phyloP scores from a whole-genome alignment of 2,329 filamentous ascomycete species.

The Akanthomyces lecanii region DNA sequence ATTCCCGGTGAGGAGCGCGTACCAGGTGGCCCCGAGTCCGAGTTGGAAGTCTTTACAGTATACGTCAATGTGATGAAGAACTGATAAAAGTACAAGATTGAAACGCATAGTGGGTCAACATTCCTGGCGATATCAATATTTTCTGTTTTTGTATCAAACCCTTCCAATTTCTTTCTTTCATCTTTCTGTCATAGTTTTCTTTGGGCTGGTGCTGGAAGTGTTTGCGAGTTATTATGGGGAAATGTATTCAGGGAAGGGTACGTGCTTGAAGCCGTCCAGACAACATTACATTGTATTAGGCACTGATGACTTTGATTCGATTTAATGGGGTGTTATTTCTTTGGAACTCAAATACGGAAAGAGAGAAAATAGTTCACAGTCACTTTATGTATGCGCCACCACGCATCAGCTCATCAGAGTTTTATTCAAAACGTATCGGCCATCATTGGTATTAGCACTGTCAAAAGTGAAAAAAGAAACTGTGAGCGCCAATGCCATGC shows the following conservation, averaged over 20 bases:
- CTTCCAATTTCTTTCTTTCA: not conserved
- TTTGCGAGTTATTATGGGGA: not conserved
- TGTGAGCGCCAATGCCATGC: constrained; percentile 5
- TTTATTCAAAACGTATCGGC: not conserved
- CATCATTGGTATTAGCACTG: too few species aligned
- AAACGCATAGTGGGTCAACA: not conserved
- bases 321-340: not conserved
- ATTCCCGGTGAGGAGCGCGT: constrained; percentile 57
- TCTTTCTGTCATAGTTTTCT: not conserved
- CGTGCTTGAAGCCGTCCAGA: not conserved
- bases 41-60: constrained; percentile 74
- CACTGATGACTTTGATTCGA: not conserved
- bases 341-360: not conserved
- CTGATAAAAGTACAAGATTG: constrained; percentile 23
- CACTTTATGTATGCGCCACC: not conserved
- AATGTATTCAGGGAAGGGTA: not conserved
- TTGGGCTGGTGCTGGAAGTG: not conserved
- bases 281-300: not conserved
- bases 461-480: not conserved
- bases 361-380: not conserved
- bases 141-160: not conserved
- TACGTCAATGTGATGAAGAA: constrained; percentile 64
- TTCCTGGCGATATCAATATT: not conserved
- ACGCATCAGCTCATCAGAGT: not conserved
- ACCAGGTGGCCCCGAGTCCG: constrained; percentile 58